Evolutionary conservation across 257 asterid genomes (phyloP).

Genomic region (Scutellaria galericulata): DNA sequence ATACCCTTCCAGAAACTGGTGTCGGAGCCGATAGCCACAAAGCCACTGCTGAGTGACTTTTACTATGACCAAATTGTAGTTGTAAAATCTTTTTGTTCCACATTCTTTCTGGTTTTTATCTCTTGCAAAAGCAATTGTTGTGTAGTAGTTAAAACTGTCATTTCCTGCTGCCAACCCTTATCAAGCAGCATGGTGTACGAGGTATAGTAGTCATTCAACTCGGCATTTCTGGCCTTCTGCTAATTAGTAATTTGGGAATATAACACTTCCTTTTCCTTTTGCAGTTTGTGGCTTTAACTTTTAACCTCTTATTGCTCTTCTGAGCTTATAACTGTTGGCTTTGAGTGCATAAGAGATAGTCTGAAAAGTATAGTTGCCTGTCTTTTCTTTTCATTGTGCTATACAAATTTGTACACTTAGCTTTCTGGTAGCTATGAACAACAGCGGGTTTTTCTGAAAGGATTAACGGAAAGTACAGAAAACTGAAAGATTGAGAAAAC

Average conservation of each 20-base stretch:
- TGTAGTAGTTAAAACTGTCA: slow-evolving; percentile 35
- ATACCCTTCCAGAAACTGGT: slow-evolving; percentile 70
- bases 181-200: slow-evolving; percentile 29
- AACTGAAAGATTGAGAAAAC: slow-evolving; percentile 3
- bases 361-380: neutral
- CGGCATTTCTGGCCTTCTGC: neutral
- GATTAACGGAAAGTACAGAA: neutral
- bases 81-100: slow-evolving; percentile 20
- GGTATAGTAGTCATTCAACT: slow-evolving; percentile 31
- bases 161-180: slow-evolving; percentile 24
- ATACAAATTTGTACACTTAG: neutral
- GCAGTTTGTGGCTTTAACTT: neutral
- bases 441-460: neutral
- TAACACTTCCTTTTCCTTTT: neutral
- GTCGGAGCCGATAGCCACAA: slow-evolving; percentile 47
- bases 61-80: slow-evolving; percentile 24
- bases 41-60: slow-evolving; percentile 59
- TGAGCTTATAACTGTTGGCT: neutral
- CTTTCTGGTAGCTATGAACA: neutral
- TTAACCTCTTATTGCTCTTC: neutral
- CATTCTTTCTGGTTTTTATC: slow-evolving; percentile 33
- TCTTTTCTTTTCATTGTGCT: too few species aligned
- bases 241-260: slow-evolving; percentile 23
- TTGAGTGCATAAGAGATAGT: neutral
- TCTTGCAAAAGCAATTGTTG: slow-evolving; percentile 33